These are phyloP conservation scores for Picea mariana DNA, from an alignment of 83 land plant species.

Conservation along the genomic window DNA sequence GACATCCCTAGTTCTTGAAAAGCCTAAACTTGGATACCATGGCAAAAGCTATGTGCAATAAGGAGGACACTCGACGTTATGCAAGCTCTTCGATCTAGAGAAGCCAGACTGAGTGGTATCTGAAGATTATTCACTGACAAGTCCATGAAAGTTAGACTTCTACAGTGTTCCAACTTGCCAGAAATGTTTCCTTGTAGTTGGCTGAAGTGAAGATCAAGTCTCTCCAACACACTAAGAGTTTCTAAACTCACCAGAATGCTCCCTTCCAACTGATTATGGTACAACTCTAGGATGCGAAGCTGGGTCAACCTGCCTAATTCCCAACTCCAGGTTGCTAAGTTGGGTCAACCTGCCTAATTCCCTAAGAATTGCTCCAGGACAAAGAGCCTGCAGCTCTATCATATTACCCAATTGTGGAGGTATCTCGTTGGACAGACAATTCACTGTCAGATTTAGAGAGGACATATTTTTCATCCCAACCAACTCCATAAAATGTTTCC, in stretches of 20 bases:
- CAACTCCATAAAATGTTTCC: neutral
- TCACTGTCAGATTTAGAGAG: constrained; percentile 33
- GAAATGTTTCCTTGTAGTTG: constrained; percentile 21
- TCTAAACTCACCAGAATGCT: no score
- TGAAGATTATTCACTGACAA: constrained; percentile 32
- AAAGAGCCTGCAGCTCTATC: constrained; percentile 16
- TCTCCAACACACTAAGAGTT: constrained; percentile 15
- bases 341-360: constrained; percentile 37
- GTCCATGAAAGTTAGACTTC: constrained; percentile 35
- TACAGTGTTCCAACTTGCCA: constrained; percentile 39
- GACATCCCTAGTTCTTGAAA: constrained; percentile 49
- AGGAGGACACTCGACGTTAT: no score
- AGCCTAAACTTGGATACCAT: no score
- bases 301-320: neutral
- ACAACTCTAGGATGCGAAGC: constrained; percentile 50
- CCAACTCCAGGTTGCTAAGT: no score
- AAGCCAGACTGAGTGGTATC: constrained; percentile 39
- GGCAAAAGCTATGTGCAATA: no score
- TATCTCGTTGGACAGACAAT: constrained; percentile 28
- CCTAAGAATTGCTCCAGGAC: constrained; percentile 59
- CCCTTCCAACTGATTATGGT: constrained; percentile 66
- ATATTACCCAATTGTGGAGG: constrained; percentile 60
- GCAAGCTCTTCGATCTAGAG: constrained; percentile 10
- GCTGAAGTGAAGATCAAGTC: constrained; percentile 46
- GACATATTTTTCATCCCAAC: neutral